These are phyloP conservation scores for Mucor sp. DNA, from an alignment of 371 early-diverging fungal species.

Conservation along the genomic window DNA sequence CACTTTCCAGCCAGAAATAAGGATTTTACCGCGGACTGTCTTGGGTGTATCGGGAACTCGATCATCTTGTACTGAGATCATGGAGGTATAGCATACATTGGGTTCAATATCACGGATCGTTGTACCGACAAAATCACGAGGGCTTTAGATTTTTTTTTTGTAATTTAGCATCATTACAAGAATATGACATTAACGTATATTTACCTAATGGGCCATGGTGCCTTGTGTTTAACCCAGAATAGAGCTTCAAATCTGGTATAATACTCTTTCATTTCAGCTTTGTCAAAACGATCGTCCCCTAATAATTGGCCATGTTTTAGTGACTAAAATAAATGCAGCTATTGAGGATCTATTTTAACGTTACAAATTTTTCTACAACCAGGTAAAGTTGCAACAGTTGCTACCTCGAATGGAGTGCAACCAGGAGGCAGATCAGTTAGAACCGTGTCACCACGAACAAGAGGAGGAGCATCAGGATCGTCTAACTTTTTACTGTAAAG, in stretches of 20 bases:
- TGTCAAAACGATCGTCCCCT: slow-evolving; percentile 45
- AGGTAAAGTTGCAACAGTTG: slow-evolving; percentile 19
- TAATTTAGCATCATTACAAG: background rate
- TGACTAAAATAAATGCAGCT: background rate
- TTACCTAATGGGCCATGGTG: slow-evolving; percentile 50
- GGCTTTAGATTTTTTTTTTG: slow-evolving; percentile 7
- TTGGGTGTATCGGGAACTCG: slow-evolving; percentile 23
- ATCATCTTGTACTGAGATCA: slow-evolving; percentile 40
- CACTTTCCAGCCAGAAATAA: slow-evolving; percentile 47
- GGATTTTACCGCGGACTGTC: slow-evolving; percentile 37
- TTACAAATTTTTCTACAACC: slow-evolving; percentile 33
- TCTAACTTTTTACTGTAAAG: slow-evolving; percentile 15
- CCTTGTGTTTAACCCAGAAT: slow-evolving; percentile 43
- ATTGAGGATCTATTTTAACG: background rate
- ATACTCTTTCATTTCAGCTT: slow-evolving; percentile 33
- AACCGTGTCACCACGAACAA: slow-evolving; percentile 29
- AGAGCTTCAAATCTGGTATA: slow-evolving; percentile 34
- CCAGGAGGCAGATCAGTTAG: slow-evolving; percentile 17
- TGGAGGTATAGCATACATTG: slow-evolving; percentile 13
- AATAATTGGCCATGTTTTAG: background rate
- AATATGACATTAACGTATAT: background rate
- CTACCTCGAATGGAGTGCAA: slow-evolving; percentile 16
- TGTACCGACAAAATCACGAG: slow-evolving; percentile 26
- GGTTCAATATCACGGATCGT: slow-evolving; percentile 17
- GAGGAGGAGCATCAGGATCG: slow-evolving; percentile 10